Percentiles rank a stretch among this genome's conserved stretches.
Conservation (phyloP, 768 basidiomycete genomes). For the Piloderma croceum region DNA sequence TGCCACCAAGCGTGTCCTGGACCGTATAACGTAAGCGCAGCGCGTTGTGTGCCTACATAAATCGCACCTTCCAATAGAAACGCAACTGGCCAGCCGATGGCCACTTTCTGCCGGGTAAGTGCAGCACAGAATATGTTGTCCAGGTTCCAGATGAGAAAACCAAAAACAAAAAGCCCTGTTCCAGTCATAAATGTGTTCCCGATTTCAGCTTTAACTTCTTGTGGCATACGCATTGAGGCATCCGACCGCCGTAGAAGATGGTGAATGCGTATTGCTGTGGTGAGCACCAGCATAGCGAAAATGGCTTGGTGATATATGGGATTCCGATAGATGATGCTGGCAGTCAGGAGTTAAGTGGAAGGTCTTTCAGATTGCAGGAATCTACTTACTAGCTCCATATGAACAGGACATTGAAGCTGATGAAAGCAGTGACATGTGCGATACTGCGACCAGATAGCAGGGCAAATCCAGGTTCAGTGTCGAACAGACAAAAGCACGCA, state of each 20-base stretch:
- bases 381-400: conserved; percentile 67
- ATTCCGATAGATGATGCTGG: conserved; percentile 61
- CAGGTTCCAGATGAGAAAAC: conserved; percentile 74
- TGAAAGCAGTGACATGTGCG: conserved; percentile 34
- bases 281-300: conserved; percentile 56
- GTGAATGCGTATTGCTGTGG: conserved; percentile 39
- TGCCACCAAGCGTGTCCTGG: conserved; percentile 76
- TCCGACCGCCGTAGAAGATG: conserved; percentile 48
- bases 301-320: conserved; percentile 77
- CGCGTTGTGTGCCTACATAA: neutral
- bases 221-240: conserved; percentile 34
- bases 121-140: conserved; percentile 70
- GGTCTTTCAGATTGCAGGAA: conserved; percentile 1
- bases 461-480: conserved; percentile 47
- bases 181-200: conserved; percentile 48
- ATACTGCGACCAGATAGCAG: conserved; percentile 14
- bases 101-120: conserved; percentile 50
- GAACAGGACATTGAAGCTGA: conserved; percentile 36
- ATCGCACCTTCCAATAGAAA: conserved; percentile 58
- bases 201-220: conserved; percentile 36
- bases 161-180: conserved; percentile 49
- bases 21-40: conserved; percentile 2
- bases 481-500: conserved; percentile 55
- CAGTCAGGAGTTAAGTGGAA: neutral
- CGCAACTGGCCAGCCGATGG: conserved; percentile 58